These are phyloP conservation scores for Microglena sp. DNA, from an alignment of 139 green algal species.

Conservation along the genomic window DNA sequence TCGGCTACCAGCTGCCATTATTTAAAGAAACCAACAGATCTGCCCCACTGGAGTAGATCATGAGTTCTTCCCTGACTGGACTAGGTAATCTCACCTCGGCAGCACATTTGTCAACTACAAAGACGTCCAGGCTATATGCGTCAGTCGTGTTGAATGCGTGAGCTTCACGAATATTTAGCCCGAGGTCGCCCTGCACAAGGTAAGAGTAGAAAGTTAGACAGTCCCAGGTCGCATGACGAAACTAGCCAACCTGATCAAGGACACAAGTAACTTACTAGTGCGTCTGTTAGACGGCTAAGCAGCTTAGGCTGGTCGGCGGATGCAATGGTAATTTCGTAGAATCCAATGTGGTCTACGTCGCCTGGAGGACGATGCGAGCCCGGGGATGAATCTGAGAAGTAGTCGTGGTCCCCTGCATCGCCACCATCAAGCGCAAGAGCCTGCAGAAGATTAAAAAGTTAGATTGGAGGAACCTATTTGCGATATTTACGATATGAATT, in stretches of 20 bases:
- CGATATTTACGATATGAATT: no score
- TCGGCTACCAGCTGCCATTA: no score
- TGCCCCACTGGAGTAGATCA: slow-evolving; percentile 1
- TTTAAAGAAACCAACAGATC: neutral
- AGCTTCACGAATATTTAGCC: slow-evolving; percentile 95
- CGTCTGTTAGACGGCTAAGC: slow-evolving; percentile 75
- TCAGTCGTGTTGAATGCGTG: slow-evolving; percentile 97
- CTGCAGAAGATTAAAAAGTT: no score
- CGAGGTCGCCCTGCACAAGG: slow-evolving; percentile 75
- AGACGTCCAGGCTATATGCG: slow-evolving; percentile 90
- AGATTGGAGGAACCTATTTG: no score
- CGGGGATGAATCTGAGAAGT: slow-evolving; percentile 1
- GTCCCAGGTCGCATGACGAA: neutral
- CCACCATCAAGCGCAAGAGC: slow-evolving; percentile 62
- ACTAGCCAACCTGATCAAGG: neutral
- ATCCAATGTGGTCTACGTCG: slow-evolving; percentile 32
- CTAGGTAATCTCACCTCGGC: slow-evolving; percentile 20
- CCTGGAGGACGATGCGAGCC: neutral
- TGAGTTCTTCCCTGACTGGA: no score
- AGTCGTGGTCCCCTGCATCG: slow-evolving; percentile 21
- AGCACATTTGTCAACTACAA: slow-evolving; percentile 75
- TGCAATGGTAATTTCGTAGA: slow-evolving; percentile 88
- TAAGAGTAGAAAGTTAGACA: neutral
- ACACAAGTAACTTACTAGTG: slow-evolving; percentile 48
- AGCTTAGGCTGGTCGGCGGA: slow-evolving; percentile 87